Base-by-base conservation (phyloP, 257 asterid species). In the Plantago major region DNA sequence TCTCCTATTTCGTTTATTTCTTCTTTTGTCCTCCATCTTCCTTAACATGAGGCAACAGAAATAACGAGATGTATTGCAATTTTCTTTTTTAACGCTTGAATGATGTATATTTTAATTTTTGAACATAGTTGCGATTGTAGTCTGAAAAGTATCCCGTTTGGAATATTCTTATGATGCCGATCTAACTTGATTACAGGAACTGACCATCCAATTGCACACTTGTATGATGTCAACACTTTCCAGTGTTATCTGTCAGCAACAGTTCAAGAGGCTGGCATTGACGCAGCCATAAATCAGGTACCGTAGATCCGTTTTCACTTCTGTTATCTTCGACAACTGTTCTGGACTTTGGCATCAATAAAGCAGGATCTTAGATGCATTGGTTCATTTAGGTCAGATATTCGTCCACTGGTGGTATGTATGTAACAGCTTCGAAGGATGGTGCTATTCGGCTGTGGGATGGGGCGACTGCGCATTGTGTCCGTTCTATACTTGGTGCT, bases 371-470 rank as follows among this genome's bases (percentile, higher is more conserved):
- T 66, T 53, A 57, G 37, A 9, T 50, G 42, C 17, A 46, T 17
- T 42, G 60, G 54, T 52, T 65, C 50, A 22, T 65, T 60, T 73
- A 88, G 96, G 86, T 88, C 66, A 80, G 95, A 58, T 88, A 88
- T 75, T 83, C 96, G 11, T 68, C 79, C 15, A 82, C 83, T 33
- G 95, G 95, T 58, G 84, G 88, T 60, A 78, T 83, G 84, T 85
- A 85, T 67, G 90, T 85, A 54, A 85, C 96, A n/a, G 95, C 96
- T 71, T 88, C 95, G 48, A 85, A 88, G 77, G 93, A 88, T 71
- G 93, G 96, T 62, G 81, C 80, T 58, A 62, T 88, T 62, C 81
- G 88, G 60, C 67, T 88, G 61, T 88, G 96, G 96, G 96, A 88
- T 71, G 96, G 96, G 44, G 77, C 78, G 60, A 85, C 87, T 28